These are phyloP conservation scores for Pinus albicaulis DNA, from an alignment of 75 land plant species.

Conservation along the genomic window DNA sequence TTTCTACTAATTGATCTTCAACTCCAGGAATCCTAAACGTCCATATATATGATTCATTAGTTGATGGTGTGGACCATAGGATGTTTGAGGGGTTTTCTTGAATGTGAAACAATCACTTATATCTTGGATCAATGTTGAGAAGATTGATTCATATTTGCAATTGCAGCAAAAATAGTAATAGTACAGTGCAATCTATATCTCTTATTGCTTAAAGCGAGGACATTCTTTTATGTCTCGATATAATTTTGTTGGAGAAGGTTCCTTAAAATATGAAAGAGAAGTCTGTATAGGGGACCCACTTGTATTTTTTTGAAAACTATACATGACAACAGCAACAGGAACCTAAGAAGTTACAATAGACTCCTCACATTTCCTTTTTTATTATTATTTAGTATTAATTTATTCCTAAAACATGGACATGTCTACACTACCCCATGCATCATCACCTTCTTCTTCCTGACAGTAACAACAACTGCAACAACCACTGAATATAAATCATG, in stretches of 20 bases:
- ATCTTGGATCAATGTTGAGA: not conserved
- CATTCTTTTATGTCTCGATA: not conserved
- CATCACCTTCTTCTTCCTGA: not conserved
- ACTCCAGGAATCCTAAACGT: not conserved
- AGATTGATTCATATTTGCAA: not conserved
- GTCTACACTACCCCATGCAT: not conserved
- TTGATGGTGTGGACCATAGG: too few species aligned
- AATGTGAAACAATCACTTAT: not conserved
- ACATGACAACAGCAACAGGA: not conserved
- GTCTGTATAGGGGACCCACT: not conserved
- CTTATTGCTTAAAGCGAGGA: not conserved
- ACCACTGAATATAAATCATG: too few species aligned
- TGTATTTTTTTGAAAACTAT: not conserved
- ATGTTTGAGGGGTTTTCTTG: too few species aligned
- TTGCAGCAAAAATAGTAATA: not conserved
- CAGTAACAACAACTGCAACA: not conserved
- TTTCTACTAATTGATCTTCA: not conserved
- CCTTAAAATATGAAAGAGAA: conserved; percentile 1
- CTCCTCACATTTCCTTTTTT: too few species aligned
- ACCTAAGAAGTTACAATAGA: too few species aligned
- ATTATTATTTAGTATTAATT: not conserved
- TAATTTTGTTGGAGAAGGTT: not conserved
- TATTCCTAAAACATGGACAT: not conserved
- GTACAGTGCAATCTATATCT: too few species aligned
- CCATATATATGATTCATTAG: too few species aligned